Conservation (phyloP, 768 basidiomycete species). For the Serendipita indica region DNA sequence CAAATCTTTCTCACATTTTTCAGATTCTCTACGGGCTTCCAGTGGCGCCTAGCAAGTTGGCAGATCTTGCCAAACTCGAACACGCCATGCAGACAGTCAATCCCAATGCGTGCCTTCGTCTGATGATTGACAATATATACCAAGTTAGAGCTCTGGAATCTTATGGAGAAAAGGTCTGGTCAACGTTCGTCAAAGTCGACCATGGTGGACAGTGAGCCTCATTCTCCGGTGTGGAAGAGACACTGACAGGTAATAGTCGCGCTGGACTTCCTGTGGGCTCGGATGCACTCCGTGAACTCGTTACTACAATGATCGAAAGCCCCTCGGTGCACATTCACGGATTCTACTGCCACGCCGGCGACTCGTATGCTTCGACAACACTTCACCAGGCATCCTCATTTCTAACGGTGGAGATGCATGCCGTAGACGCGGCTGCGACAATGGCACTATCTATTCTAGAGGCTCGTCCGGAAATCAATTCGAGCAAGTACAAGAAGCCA, state of each 20-base stretch:
- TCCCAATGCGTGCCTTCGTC: slow-evolving; percentile 44
- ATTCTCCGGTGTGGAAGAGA: neutral
- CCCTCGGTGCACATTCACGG: slow-evolving; percentile 51
- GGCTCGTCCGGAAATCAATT: slow-evolving; percentile 20
- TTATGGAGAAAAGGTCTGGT: slow-evolving; percentile 49
- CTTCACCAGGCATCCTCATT: slow-evolving; percentile 47
- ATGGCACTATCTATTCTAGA: slow-evolving; percentile 36
- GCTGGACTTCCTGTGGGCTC: slow-evolving; percentile 50
- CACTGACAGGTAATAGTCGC: slow-evolving; percentile 34
- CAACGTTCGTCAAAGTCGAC: slow-evolving; percentile 67
- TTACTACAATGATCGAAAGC: slow-evolving; percentile 39
- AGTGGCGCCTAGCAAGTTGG: slow-evolving; percentile 50
- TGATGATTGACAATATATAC: slow-evolving; percentile 62
- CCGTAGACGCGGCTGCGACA: slow-evolving; percentile 51
- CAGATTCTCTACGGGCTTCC: slow-evolving; percentile 77
- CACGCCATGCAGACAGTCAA: slow-evolving; percentile 31
- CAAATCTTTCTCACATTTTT: slow-evolving; percentile 9
- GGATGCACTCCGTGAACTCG: slow-evolving; percentile 38
- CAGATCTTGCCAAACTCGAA: slow-evolving; percentile 48
- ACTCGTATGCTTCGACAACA: slow-evolving; percentile 64
- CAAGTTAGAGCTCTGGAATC: slow-evolving; percentile 52
- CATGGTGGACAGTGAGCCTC: slow-evolving; percentile 53
- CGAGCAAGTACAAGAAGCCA: slow-evolving; percentile 26
- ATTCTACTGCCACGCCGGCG: slow-evolving; percentile 69
- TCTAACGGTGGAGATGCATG: slow-evolving; percentile 52